Conservation (phyloP, 352 stramenopile genomes). For the Phytophthora brassicae region DNA sequence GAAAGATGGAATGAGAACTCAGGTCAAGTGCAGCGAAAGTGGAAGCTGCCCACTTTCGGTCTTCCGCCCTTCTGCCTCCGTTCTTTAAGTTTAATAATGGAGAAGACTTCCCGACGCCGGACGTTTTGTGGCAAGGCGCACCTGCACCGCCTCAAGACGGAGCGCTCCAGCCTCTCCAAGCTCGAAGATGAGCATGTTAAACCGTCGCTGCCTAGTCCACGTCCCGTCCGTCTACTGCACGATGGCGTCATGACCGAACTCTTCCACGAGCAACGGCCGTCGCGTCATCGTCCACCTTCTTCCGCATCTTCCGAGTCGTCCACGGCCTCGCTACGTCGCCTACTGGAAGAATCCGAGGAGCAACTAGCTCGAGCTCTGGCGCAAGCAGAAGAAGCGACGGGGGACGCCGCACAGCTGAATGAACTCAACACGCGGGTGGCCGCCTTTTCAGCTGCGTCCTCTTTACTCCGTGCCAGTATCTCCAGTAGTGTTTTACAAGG, state of each 20-base stretch:
- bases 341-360: slow-evolving; percentile 32
- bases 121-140: slow-evolving; percentile 35
- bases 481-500: slow-evolving; percentile 33
- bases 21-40: slow-evolving; percentile 32
- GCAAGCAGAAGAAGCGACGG: slow-evolving; percentile 21
- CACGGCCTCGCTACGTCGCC: slow-evolving; percentile 26
- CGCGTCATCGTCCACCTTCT: slow-evolving; percentile 8
- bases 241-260: slow-evolving; percentile 44
- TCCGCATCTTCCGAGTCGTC: slow-evolving; percentile 28
- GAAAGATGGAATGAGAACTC: slow-evolving; percentile 29
- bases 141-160: slow-evolving; percentile 29
- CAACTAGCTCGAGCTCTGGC: slow-evolving; percentile 23
- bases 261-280: slow-evolving; percentile 40
- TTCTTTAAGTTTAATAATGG: slow-evolving; percentile 23
- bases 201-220: slow-evolving; percentile 16
- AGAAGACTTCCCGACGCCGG: slow-evolving; percentile 26
- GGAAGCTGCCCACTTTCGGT: too few relatives aligned
- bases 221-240: slow-evolving; percentile 38
- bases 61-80: slow-evolving; percentile 2
- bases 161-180: slow-evolving; percentile 35
- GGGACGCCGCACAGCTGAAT: slow-evolving; percentile 39
- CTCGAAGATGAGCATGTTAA: slow-evolving; percentile 26
- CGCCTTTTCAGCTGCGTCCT: slow-evolving; percentile 37
- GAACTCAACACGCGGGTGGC: slow-evolving; percentile 41
- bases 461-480: slow-evolving; percentile 46